Conservation (phyloP, 2,329 filamentous ascomycete species). For the Fusarium equiseti region DNA sequence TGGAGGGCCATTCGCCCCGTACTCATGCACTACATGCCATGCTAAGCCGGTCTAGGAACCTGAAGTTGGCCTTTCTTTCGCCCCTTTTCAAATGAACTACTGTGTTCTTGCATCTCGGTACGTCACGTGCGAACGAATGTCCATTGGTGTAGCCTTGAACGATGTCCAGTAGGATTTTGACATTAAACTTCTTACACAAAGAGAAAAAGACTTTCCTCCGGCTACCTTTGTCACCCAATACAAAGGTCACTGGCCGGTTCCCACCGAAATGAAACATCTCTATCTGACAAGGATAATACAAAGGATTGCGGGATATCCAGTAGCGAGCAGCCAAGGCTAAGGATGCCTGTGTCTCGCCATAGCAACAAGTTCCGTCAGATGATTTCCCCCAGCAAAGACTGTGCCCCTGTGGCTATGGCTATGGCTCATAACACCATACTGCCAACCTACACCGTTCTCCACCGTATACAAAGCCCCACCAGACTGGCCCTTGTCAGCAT, state of each 20-base stretch:
- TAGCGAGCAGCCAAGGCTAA: background rate
- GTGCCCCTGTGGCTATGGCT: background rate
- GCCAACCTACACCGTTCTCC: background rate
- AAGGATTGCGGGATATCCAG: background rate
- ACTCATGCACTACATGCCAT: background rate
- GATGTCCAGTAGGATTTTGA: background rate
- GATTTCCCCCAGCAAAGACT: conserved; percentile 1
- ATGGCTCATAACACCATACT: conserved; percentile 6
- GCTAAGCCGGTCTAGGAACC: too few relatives aligned
- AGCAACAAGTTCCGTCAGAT: conserved; percentile 1
- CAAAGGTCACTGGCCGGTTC: background rate
- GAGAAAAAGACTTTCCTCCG: background rate
- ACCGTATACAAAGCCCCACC: conserved; percentile 20
- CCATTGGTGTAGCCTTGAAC: background rate
- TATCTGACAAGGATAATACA: background rate
- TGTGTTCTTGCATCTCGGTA: background rate
- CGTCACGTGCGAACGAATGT: background rate
- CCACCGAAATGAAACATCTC: background rate
- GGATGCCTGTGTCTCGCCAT: background rate
- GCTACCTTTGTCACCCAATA: background rate
- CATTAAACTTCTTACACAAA: background rate
- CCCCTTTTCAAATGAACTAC: background rate
- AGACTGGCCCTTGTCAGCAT: conserved; percentile 1
- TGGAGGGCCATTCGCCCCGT: background rate
- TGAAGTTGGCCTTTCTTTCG: too few relatives aligned